Percentiles rank a stretch among this genome's conserved stretches.
Evolutionary conservation across 352 stramenopile species (phyloP).

Genomic region (Phytophthora europaea): DNA sequence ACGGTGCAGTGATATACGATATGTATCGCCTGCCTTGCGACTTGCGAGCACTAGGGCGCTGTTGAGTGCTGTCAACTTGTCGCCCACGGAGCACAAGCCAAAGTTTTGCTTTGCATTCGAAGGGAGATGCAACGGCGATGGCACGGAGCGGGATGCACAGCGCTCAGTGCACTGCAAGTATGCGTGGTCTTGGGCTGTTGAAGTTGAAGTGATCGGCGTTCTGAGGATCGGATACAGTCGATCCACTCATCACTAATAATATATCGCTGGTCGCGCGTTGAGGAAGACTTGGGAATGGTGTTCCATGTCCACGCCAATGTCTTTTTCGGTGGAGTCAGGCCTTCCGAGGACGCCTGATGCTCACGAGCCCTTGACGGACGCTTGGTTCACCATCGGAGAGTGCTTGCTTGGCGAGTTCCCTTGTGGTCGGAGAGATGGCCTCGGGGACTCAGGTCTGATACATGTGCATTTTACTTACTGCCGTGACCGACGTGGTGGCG

Average conservation of each 20-base stretch:
- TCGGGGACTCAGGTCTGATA: constrained; percentile 12
- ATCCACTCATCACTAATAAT: background rate
- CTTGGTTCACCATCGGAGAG: background rate
- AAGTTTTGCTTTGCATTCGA: background rate
- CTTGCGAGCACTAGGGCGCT: too few species aligned
- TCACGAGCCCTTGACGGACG: background rate
- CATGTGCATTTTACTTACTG: background rate
- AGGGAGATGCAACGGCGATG: background rate
- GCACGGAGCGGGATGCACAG: background rate
- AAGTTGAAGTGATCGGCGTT: background rate
- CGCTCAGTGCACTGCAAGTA: background rate
- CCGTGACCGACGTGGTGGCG: background rate
- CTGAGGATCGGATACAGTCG: constrained; percentile 2
- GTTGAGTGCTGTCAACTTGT: too few species aligned
- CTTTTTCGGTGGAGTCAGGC: background rate
- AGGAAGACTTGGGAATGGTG: background rate
- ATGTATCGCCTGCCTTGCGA: background rate
- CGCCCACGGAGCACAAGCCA: background rate
- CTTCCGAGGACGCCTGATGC: background rate
- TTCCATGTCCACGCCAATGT: background rate
- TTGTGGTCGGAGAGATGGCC: background rate
- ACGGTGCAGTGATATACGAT: constrained; percentile 20
- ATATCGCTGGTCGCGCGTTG: background rate
- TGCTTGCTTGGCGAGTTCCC: background rate
- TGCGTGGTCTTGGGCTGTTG: background rate